Percentiles rank a stretch among this genome's conserved stretches.
Conservation (phyloP, 2,329 filamentous ascomycete genomes). For the Aureobasidium mangrovei region DNA sequence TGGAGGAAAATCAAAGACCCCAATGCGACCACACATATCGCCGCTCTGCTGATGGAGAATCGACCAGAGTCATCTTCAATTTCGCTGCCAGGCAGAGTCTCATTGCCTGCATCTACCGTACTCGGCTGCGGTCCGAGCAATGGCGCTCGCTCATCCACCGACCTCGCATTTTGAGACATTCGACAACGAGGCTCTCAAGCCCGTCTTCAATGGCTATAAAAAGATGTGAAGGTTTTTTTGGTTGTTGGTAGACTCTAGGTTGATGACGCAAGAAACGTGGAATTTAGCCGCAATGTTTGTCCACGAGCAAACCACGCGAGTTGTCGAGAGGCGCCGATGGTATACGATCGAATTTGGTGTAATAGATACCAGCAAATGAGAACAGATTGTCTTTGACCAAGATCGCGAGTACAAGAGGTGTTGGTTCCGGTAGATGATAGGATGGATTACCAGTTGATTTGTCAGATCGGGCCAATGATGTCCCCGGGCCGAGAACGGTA, state of each 20-base stretch:
- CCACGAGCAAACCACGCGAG: no score
- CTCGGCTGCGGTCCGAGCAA: slow-evolving; percentile 18
- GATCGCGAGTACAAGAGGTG: background rate
- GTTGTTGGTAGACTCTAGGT: background rate
- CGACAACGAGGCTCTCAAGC: background rate
- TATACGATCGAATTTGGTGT: background rate
- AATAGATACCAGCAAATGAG: background rate
- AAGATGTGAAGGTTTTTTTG: background rate
- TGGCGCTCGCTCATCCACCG: slow-evolving; percentile 18
- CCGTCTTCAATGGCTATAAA: background rate
- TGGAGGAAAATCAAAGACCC: slow-evolving; percentile 29
- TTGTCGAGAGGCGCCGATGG: no score
- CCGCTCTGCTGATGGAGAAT: slow-evolving; percentile 11
- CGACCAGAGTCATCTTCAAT: slow-evolving; percentile 7
- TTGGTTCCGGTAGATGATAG: background rate
- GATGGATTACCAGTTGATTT: slow-evolving; percentile 1
- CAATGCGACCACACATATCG: slow-evolving; percentile 18
- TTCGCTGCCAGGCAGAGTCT: slow-evolving; percentile 9
- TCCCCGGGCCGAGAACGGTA: background rate
- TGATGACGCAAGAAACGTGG: slow-evolving; percentile 7
- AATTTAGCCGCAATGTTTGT: background rate
- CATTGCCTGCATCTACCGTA: slow-evolving; percentile 18
- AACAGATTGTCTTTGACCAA: background rate
- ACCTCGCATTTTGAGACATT: background rate
- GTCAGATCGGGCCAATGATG: slow-evolving; percentile 2